Conservation (phyloP, 2,329 filamentous ascomycete genomes). For the Aspergillus pseudoviridinutans region DNA sequence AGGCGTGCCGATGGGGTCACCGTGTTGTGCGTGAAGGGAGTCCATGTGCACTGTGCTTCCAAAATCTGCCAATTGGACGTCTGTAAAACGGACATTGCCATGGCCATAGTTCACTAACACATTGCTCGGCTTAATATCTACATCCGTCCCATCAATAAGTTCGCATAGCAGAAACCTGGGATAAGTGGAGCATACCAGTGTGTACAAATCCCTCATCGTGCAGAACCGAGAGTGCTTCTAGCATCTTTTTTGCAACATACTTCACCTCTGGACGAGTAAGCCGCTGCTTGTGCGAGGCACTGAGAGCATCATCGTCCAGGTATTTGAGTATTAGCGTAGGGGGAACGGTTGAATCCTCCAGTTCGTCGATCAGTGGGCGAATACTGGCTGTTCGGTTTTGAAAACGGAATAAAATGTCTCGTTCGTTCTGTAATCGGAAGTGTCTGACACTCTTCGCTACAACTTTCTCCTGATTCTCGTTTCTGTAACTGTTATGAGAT, state of each 20-base stretch:
- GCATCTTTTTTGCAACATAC: neutral
- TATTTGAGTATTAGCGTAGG: neutral
- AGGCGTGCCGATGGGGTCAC: slow-evolving; percentile 14
- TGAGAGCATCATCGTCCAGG: neutral
- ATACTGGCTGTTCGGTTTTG: neutral
- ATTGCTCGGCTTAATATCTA: slow-evolving; percentile 18
- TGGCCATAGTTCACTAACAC: slow-evolving; percentile 17
- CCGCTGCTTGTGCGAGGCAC: neutral
- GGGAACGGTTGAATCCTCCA: neutral
- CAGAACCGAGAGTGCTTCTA: slow-evolving; percentile 11
- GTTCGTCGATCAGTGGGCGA: neutral
- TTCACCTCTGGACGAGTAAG: neutral
- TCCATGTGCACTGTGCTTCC: slow-evolving; percentile 11
- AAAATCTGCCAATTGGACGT: slow-evolving; percentile 18
- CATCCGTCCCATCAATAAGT: neutral
- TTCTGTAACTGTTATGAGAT: neutral
- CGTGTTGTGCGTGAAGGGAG: slow-evolving; percentile 9
- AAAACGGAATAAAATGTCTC: neutral
- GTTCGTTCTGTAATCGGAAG: neutral
- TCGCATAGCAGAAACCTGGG: neutral
- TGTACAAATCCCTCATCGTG: slow-evolving; percentile 11
- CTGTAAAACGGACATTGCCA: slow-evolving; percentile 12
- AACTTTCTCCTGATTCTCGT: neutral
- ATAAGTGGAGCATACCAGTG: neutral
- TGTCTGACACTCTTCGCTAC: neutral